phyloP scores from a whole-genome alignment of 1,284 basidiomycete species.

The Meira miltonrushii region DNA sequence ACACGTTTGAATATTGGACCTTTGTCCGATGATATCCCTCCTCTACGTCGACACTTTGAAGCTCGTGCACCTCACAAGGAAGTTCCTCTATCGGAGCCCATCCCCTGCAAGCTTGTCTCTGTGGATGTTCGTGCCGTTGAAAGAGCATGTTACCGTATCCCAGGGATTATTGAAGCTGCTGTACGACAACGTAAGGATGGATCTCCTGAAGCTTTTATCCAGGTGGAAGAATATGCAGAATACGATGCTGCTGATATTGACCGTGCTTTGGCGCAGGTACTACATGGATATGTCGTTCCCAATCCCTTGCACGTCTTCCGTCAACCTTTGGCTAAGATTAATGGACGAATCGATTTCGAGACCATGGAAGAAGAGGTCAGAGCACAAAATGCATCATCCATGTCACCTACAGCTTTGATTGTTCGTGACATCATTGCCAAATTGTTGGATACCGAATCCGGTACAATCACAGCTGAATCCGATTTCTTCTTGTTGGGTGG shows the following conservation, averaged over 20 bases:
- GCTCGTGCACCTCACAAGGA: slow-evolving; percentile 49
- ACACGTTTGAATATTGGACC: slow-evolving; percentile 49
- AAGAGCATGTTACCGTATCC: slow-evolving; percentile 52
- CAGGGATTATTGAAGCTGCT: slow-evolving; percentile 50
- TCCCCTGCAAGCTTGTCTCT: slow-evolving; percentile 48
- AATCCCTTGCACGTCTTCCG: slow-evolving; percentile 53
- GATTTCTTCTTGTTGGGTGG: slow-evolving; percentile 53
- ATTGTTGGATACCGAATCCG: slow-evolving; percentile 49
- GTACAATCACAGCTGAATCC: slow-evolving; percentile 51
- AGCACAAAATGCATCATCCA: slow-evolving; percentile 48
- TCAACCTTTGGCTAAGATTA: slow-evolving; percentile 47
- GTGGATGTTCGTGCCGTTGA: slow-evolving; percentile 51
- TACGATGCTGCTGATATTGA: slow-evolving; percentile 52
- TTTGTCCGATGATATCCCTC: slow-evolving; percentile 48
- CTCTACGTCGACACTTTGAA: slow-evolving; percentile 51
- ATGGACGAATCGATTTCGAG: slow-evolving; percentile 49
- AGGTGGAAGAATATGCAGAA: slow-evolving; percentile 51
- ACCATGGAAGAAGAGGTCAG: slow-evolving; percentile 52
- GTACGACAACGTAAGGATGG: slow-evolving; percentile 50
- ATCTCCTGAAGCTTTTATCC: slow-evolving; percentile 50
- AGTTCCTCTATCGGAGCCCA: slow-evolving; percentile 47
- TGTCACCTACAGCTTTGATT: slow-evolving; percentile 47
- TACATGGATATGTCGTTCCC: slow-evolving; percentile 52
- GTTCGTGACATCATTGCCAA: slow-evolving; percentile 51
- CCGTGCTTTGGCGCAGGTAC: slow-evolving; percentile 48